Base-by-base conservation (phyloP, 257 asterid genomes). In the Ballota nigra region DNA sequence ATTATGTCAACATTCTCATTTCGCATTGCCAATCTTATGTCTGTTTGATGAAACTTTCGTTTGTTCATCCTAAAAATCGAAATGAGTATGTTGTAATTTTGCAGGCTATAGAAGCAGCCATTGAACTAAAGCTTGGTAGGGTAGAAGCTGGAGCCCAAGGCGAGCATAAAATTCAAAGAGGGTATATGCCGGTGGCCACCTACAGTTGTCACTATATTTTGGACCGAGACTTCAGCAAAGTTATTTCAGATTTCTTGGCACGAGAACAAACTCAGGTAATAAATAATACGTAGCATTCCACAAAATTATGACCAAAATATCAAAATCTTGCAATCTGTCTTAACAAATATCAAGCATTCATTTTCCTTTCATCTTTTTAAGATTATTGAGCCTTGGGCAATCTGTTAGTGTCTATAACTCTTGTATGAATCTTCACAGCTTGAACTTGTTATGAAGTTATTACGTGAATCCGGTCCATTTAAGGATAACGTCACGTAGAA, bases 141-240 rank as follows among this genome's bases (percentile, higher is more conserved):
- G 96, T 94, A 55, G 98, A 94, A 83, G 99, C 99, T 22, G 99
- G 99, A 66, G 99, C 99, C 36, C 99, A 94, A 77, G 99, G 99
- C 4, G 99, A 94, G 80, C 99, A 94, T 73, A 94, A 94, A 80
- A 91, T 94, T 70, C 98, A 91, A 81, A 82, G 99, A 81, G 99
- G 99, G 7, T 94, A 95, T 78, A 75, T 91, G 84, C 99, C 99
- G 0, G 97, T 82, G 41, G 63, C 85, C 16, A 94, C 98, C 73
- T 91, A 91, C 81, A 94, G 99, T 85, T 80, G 86, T 53, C 99
- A 91, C 83, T 91, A 85, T 75, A 86, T 91, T 63, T 74, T 84
- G 28, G 97, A 95, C 66, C 85, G 87, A 70, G 98, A 62, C 36
- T 95, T 95, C 84, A 86, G 86, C 73, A 73, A 77, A 53, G 89